Conservation (phyloP, 1,139 yeast species). For the Torulaspora pretoriensis region DNA sequence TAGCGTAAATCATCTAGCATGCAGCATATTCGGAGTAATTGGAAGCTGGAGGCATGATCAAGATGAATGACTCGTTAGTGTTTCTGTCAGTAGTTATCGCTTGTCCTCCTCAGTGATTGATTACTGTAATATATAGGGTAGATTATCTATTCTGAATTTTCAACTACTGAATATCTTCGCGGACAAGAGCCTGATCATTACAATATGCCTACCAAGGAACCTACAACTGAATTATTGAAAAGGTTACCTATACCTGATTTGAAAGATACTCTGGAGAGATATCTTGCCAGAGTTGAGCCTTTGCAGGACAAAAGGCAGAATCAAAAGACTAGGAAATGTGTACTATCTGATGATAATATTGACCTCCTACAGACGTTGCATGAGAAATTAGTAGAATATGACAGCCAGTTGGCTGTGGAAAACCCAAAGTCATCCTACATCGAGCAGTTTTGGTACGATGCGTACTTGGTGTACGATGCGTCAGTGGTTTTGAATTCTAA, state of each 20-base stretch:
- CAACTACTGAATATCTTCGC: no score
- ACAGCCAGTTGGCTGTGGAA: slow-evolving; percentile 59
- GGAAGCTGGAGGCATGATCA: not conserved
- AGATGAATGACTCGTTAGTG: not conserved
- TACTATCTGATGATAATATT: slow-evolving; percentile 53
- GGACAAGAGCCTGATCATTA: no score
- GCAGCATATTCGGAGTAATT: not conserved
- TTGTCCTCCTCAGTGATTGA: no score
- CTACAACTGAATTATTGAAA: slow-evolving; percentile 3
- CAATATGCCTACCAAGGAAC: slow-evolving; percentile 6
- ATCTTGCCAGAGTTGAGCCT: slow-evolving; percentile 65
- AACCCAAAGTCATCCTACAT: slow-evolving; percentile 71
- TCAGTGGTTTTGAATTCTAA: slow-evolving; percentile 85
- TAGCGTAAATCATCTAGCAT: not conserved
- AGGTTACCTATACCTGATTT: slow-evolving; percentile 72
- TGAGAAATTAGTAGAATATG: slow-evolving; percentile 33
- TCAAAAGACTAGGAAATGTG: slow-evolving; percentile 53
- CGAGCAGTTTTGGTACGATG: slow-evolving; percentile 91
- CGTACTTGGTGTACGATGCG: slow-evolving; percentile 79
- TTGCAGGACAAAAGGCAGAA: slow-evolving; percentile 72
- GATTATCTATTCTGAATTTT: no score
- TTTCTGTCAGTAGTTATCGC: no score
- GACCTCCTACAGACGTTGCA: slow-evolving; percentile 39
- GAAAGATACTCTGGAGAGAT: slow-evolving; percentile 57
- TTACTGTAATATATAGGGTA: no score